These are phyloP conservation scores for Amesomyces nigricolor DNA, from an alignment of 2,329 filamentous ascomycete species.

Conservation along the genomic window DNA sequence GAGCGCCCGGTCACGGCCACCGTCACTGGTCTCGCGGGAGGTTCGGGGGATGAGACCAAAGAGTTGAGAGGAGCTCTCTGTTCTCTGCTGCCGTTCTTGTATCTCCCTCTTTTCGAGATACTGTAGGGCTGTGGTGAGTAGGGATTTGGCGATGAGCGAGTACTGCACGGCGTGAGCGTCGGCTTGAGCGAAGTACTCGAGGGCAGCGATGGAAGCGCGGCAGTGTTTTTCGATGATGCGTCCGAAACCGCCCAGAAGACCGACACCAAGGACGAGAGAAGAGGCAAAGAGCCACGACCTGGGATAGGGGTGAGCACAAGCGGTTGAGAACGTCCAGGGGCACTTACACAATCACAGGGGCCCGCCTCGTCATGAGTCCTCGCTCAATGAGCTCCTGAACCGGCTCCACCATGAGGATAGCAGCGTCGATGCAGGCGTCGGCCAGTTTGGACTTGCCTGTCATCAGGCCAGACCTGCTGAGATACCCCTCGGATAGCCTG, in stretches of 20 bases:
- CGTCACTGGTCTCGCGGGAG: neutral
- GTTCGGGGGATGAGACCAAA: constrained; percentile 44
- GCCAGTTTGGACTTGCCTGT: constrained; percentile 47
- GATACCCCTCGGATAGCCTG: constrained; percentile 35
- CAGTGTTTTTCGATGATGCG: constrained; percentile 47
- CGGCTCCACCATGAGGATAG: constrained; percentile 48
- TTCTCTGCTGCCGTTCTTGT: constrained; percentile 41
- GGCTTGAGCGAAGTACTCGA: constrained; percentile 45
- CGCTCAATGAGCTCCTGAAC: constrained; percentile 41
- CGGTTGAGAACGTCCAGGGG: no score
- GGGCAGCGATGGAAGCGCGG: constrained; percentile 41
- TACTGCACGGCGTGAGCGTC: constrained; percentile 50
- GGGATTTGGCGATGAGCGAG: constrained; percentile 47
- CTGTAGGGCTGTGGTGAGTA: constrained; percentile 41
- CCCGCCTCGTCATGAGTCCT: constrained; percentile 38
- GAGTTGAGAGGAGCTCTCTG: constrained; percentile 46
- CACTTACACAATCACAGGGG: constrained; percentile 47
- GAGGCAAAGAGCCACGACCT: constrained; percentile 52
- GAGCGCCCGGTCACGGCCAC: neutral
- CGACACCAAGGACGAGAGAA: constrained; percentile 47
- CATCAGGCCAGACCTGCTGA: constrained; percentile 24
- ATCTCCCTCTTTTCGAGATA: constrained; percentile 45
- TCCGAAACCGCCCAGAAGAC: constrained; percentile 47
- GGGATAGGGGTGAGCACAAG: neutral
- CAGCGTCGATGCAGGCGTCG: constrained; percentile 51